These are phyloP conservation scores for Candida arabinofermentans DNA, from an alignment of 805 yeast species.

Conservation along the genomic window DNA sequence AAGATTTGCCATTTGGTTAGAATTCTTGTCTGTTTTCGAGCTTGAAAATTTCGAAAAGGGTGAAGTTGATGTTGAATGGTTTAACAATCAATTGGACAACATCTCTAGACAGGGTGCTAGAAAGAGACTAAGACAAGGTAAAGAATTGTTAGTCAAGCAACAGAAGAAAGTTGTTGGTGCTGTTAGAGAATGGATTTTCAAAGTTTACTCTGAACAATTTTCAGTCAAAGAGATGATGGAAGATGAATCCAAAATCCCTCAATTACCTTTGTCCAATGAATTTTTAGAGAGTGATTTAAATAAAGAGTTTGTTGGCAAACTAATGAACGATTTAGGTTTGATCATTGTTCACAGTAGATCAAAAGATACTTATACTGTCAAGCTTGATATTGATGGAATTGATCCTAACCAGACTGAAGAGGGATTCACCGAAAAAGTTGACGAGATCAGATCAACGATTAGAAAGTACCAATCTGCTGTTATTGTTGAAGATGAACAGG, in stretches of 20 bases:
- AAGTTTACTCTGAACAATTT: constrained; percentile 30
- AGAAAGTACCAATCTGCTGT: constrained; percentile 65
- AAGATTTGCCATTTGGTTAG: constrained; percentile 72
- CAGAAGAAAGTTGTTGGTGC: constrained; percentile 70
- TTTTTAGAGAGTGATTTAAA: constrained; percentile 42
- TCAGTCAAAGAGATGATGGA: constrained; percentile 28
- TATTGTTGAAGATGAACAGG: constrained; percentile 55
- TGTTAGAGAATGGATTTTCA: constrained; percentile 46
- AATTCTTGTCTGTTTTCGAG: constrained; percentile 74
- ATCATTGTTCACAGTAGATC: constrained; percentile 62
- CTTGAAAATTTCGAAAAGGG: constrained; percentile 79
- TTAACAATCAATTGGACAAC: constrained; percentile 77
- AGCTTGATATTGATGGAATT: constrained; percentile 70
- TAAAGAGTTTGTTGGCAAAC: constrained; percentile 55
- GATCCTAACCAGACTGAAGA: constrained; percentile 65
- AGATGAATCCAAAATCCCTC: constrained; percentile 40
- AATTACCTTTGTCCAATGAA: constrained; percentile 42
- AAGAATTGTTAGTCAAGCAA: constrained; percentile 58
- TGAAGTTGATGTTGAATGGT: constrained; percentile 87
- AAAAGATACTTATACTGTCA: constrained; percentile 51
- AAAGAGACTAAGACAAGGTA: constrained; percentile 63
- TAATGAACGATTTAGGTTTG: constrained; percentile 65
- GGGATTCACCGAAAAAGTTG: constrained; percentile 51
- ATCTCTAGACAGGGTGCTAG: constrained; percentile 69
- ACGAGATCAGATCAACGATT: constrained; percentile 47